phyloP scores from a whole-genome alignment of 1,284 basidiomycete species.

The Trichosporon sp. region DNA sequence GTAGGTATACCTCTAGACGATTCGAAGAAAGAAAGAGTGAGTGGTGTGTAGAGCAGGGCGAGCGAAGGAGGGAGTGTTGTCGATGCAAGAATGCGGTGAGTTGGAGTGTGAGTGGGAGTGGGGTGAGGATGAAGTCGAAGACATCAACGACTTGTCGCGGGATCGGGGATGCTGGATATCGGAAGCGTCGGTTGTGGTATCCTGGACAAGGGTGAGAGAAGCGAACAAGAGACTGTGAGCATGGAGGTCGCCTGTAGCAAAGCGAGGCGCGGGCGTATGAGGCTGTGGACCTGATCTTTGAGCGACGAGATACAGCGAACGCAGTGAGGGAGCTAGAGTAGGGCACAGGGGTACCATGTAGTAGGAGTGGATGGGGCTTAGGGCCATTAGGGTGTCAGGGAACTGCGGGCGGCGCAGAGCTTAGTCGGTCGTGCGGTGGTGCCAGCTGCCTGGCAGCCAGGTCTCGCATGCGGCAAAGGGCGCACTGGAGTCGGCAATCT shows the following conservation, averaged over 20 bases:
- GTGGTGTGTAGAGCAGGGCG: neutral
- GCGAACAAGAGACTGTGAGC: neutral
- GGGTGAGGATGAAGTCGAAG: neutral
- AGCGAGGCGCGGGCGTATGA: too few species aligned
- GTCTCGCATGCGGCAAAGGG: too few species aligned
- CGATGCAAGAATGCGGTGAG: conserved; percentile 1
- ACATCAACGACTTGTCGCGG: neutral
- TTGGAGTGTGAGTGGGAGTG: neutral
- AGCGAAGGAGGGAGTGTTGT: neutral
- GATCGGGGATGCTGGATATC: neutral
- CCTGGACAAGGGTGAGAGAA: neutral
- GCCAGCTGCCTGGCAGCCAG: too few species aligned
- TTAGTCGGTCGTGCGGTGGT: neutral
- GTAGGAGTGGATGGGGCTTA: neutral
- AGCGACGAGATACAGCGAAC: too few species aligned
- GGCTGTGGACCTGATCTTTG: too few species aligned
- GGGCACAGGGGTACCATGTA: too few species aligned
- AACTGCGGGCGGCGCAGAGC: neutral
- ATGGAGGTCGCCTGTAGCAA: neutral
- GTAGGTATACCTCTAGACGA: neutral
- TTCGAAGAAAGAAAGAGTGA: neutral
- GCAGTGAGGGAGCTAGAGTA: too few species aligned
- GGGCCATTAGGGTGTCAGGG: conserved; percentile 13
- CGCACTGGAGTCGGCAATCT: too few species aligned
- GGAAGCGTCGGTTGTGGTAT: neutral